Conservation (phyloP, 179 eudicot genomes). For the Vitellaria paradoxa region DNA sequence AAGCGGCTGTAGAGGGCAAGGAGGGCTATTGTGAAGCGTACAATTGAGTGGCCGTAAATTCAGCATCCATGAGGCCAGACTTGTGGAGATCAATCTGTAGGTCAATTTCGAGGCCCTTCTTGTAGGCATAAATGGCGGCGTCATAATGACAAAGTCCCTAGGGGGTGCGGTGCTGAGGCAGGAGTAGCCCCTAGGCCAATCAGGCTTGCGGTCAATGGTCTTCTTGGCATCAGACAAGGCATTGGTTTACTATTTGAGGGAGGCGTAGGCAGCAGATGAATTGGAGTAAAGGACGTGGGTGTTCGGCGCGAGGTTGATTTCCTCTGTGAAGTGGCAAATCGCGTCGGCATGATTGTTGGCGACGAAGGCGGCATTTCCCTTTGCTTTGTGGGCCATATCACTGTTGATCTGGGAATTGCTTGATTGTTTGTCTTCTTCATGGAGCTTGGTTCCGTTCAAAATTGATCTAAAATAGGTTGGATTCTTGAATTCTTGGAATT, state of each 20-base stretch:
- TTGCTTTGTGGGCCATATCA: conserved; percentile 79
- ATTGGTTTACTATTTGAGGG: conserved; percentile 48
- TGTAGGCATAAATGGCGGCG: conserved; percentile 60
- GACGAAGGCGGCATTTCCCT: conserved; percentile 86
- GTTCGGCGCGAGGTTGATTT: conserved; percentile 58
- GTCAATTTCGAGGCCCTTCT: conserved; percentile 74
- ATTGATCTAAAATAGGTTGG: no score
- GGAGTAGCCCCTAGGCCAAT: conserved; percentile 80
- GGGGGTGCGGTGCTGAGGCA: conserved; percentile 70
- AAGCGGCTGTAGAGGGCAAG: conserved; percentile 28
- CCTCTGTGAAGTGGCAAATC: conserved; percentile 66
- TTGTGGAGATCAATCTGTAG: conserved; percentile 68
- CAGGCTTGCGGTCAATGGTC: conserved; percentile 78
- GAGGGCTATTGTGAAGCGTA: no score
- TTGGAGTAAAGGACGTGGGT: conserved; percentile 92
- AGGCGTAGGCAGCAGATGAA: conserved; percentile 83
- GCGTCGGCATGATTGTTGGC: conserved; percentile 67
- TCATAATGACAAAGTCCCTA: conserved; percentile 40
- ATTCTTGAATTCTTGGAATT: no score
- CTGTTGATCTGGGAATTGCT: no score
- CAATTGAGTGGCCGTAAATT: conserved; percentile 29
- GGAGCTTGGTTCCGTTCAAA: no score
- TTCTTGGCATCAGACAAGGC: conserved; percentile 75
- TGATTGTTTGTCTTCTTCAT: no score
- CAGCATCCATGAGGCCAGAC: conserved; percentile 65